Evolutionary conservation across 441 rosid species (phyloP).

Genomic region (Croton laevigatus): DNA sequence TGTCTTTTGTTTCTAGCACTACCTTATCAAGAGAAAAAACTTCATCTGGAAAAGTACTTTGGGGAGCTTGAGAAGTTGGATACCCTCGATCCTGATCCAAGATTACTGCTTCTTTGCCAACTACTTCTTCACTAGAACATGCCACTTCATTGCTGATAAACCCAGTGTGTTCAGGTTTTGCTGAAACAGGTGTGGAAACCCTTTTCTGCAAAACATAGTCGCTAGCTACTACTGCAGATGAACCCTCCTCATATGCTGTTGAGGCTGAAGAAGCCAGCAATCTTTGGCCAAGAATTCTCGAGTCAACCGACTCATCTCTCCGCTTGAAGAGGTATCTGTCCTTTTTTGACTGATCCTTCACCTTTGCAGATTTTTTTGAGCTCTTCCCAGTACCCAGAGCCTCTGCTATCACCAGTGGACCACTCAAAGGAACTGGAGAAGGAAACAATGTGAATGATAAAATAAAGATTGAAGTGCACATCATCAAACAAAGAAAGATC

Average conservation of each 20-base stretch:
- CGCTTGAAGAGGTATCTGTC: slow-evolving; percentile 76
- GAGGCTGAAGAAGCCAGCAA: slow-evolving; percentile 35
- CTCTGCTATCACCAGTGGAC: slow-evolving; percentile 91
- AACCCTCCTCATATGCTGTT: slow-evolving; percentile 39
- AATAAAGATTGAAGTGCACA: slow-evolving; percentile 15
- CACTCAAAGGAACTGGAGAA: slow-evolving; percentile 87
- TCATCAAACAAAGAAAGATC: not conserved
- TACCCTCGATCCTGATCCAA: slow-evolving; percentile 24
- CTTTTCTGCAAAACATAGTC: slow-evolving; percentile 77
- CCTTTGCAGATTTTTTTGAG: slow-evolving; percentile 56
- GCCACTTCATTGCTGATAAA: slow-evolving; percentile 31
- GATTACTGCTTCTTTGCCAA: slow-evolving; percentile 32
- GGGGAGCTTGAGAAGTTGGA: slow-evolving; percentile 6
- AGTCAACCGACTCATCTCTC: slow-evolving; percentile 58
- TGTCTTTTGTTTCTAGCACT: slow-evolving; percentile 20
- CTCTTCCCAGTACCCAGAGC: slow-evolving; percentile 58
- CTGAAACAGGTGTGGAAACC: slow-evolving; percentile 29
- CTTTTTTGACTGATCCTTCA: slow-evolving; percentile 71
- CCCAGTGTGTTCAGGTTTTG: slow-evolving; percentile 38
- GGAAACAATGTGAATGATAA: not conserved
- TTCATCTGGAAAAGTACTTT: slow-evolving; percentile 15
- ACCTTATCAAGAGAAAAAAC: slow-evolving; percentile 25
- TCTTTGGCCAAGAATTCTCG: slow-evolving; percentile 30
- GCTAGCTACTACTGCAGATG: slow-evolving; percentile 38
- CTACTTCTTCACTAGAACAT: slow-evolving; percentile 34